Evolutionary conservation across 331 rosid species (phyloP).

Genomic region (Erythrophleum ivorense): DNA sequence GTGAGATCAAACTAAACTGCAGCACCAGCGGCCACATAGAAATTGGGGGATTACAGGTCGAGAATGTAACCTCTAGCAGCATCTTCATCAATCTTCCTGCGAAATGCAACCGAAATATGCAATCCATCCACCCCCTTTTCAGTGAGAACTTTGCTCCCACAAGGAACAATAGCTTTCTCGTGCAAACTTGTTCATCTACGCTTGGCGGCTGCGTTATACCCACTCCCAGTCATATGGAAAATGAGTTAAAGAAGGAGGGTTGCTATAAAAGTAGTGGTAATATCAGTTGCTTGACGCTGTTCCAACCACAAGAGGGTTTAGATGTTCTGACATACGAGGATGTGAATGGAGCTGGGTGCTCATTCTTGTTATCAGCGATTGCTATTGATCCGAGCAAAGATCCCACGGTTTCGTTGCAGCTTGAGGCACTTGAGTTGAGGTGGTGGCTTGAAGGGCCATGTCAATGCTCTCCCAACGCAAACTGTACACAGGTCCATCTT

Average conservation of each 20-base stretch:
- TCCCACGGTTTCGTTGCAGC: constrained; percentile 43
- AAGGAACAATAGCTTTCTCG: constrained; percentile 55
- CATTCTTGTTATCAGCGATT: constrained; percentile 52
- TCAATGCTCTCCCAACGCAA: constrained; percentile 44
- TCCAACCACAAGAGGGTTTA: neutral
- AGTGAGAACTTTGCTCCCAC: constrained; percentile 51
- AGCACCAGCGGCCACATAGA: neutral
- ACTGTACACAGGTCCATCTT: neutral
- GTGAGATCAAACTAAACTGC: constrained; percentile 58
- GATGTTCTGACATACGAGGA: neutral
- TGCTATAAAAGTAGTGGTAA: constrained; percentile 32
- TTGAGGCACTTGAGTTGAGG: constrained; percentile 64
- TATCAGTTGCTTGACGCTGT: constrained; percentile 50
- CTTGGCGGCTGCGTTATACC: constrained; percentile 45
- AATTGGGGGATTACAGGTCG: constrained; percentile 53
- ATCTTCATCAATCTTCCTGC: constrained; percentile 56
- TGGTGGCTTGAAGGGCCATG: constrained; percentile 76
- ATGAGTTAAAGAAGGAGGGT: neutral
- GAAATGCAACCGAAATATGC: constrained; percentile 43
- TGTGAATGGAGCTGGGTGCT: constrained; percentile 12
- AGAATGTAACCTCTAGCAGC: constrained; percentile 51
- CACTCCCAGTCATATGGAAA: constrained; percentile 23
- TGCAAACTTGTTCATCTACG: constrained; percentile 41
- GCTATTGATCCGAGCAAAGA: constrained; percentile 31
- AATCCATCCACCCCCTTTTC: constrained; percentile 41